Evolutionary conservation across 2,329 filamentous ascomycete species (phyloP), one percentile per base, ranked within the genome.

Genomic region (Ceratocystis diversiconidia): DNA sequence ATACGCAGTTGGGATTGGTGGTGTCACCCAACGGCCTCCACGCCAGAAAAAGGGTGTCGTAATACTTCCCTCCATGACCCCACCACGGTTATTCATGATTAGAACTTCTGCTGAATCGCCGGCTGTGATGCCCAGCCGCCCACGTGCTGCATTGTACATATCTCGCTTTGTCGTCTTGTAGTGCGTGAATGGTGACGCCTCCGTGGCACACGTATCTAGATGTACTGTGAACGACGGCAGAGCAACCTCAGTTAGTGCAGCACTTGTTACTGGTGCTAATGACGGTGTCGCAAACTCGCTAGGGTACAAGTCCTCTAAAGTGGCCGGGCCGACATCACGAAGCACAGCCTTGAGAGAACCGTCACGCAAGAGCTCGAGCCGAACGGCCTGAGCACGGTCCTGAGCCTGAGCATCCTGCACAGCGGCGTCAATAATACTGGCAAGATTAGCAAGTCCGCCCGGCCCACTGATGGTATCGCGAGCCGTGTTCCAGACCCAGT

Each of bases 31-130:
- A 62, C 77, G 76, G 0, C 82, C 85, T 3, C 79, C 74, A 57
- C 89, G 84, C 79, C 82, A 89, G 69, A 96, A 88, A 74, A 92
- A 96, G 0, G 89, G 84, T 0, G 87, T 95, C 0, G 88, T 92
- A 17, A 88, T 81, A 68, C 87, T 92, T 7, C 90, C 90, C 74
- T 97, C 92, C 82, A 95, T 95, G 44, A 96, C 76, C 61, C 86
- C 81, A 1, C 80, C 80, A 32, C 82, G 77, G 0, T 72, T 72
- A 71, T 89, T 90, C 69, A 88, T 80, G 1, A 96, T 75, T 22
- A 97, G 77, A 3, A 96, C 89, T 73, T 97, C 92, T 63, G 81
- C 80, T 2, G 55, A n/a, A 25, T 67, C 32, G 63, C 65, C n/a
- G 63, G 32, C 50, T 76, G 7, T 73, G 61, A 92, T 83, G 0